Evolutionary conservation across 768 basidiomycete species (phyloP), one percentile per base, ranked within the genome.

Genomic region (Steccherinum ochraceum): DNA sequence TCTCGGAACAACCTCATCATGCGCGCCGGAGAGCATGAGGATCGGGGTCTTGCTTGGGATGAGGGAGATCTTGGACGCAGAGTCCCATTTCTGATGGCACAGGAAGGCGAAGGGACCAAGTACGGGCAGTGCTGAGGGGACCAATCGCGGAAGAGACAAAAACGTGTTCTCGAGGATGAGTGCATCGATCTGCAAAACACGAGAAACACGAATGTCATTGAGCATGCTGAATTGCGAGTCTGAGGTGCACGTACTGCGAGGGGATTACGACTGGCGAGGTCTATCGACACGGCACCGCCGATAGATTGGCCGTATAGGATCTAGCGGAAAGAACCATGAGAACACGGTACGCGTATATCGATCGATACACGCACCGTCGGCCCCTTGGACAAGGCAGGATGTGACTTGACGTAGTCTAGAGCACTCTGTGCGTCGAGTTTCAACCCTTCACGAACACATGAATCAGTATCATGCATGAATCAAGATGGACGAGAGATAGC

Each of bases 111-210:
- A 74, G 2, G 84, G 86, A 0, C 78, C 73, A 24, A 93, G 75
- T 25, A 79, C 63, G 4, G 93, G 93, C 26, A 96, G 70, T 13
- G 86, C 80, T 53, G 81, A 72, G 0, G 91, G 93, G n/a, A 96
- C 80, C 13, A 95, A 79, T 46, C 75, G 77, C 4, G 86, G 86
- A 24, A 97, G 77, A 40, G 87, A 91, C 26, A 86, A 80, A 66
- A 96, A 96, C 0, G 94, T 95, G 65, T 96, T 98, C 71, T 97
- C 94, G 52, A 97, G 75, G 50, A 97, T 79, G 13, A 96, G 74
- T 23, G 41, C 41, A 5, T 43, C 10, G 5, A 43, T 43, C 41
- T 43, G 21, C 11, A 19, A 5, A 23, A 23, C 10, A 18, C 41
- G 21, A 43, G 41, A 35, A 35, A n/a, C n/a, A 39, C 35, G 35